phyloP scores from a whole-genome alignment of 768 basidiomycete genomes.

The Holtermanniella nyarrowii region DNA sequence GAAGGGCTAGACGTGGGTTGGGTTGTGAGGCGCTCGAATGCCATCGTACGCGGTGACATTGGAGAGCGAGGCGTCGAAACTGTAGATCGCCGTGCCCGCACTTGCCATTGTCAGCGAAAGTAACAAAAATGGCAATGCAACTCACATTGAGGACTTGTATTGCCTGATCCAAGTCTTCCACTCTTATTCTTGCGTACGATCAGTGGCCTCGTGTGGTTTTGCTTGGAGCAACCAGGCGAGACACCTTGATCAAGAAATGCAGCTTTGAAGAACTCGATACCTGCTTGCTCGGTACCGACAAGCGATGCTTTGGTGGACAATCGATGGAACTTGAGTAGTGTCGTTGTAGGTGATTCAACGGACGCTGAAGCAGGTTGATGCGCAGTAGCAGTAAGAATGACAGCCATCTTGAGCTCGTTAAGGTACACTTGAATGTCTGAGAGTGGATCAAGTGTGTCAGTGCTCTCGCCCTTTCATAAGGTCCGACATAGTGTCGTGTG shows the following conservation, averaged over 20 bases:
- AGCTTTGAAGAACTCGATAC: conserved; percentile 11
- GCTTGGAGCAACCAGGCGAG: background rate
- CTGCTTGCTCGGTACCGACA: background rate
- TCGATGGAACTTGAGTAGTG: background rate
- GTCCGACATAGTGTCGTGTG: too few relatives aligned
- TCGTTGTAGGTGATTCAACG: background rate
- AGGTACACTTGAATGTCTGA: too few relatives aligned
- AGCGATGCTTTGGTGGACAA: background rate
- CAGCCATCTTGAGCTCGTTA: too few relatives aligned
- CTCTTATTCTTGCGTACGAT: conserved; percentile 19
- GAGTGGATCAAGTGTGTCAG: too few relatives aligned
- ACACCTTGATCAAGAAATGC: conserved; percentile 9
- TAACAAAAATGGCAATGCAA: background rate
- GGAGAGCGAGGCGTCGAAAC: conserved; percentile 17
- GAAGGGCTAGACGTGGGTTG: conserved; percentile 3
- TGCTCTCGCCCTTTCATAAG: too few relatives aligned
- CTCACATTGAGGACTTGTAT: conserved; percentile 12
- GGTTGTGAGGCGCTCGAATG: background rate
- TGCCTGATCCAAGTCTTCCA: conserved; percentile 1
- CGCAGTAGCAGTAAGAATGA: too few relatives aligned
- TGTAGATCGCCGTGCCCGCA: conserved; percentile 12
- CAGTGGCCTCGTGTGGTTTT: conserved; percentile 19
- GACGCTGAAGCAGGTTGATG: too few relatives aligned
- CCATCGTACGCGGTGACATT: background rate
- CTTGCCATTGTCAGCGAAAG: background rate